Evolutionary conservation across 129 eudicot species (phyloP).

Genomic region (Solidago caesia): DNA sequence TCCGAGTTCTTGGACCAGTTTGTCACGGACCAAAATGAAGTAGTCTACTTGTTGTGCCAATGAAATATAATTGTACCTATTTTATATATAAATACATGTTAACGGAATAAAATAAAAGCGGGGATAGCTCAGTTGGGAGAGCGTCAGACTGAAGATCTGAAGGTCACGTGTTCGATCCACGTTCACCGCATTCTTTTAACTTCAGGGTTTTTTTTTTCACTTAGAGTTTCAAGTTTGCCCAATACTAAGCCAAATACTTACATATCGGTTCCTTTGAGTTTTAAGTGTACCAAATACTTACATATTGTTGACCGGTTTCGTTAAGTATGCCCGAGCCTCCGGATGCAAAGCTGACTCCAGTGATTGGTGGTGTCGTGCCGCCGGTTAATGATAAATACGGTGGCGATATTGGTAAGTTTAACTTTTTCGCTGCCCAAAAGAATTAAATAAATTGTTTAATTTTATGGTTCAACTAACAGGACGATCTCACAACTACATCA

Average conservation of each 20-base stretch:
- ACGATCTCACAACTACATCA: no score
- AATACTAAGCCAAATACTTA: no score
- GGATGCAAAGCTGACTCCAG: slow-evolving; percentile 6
- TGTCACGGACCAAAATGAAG: slow-evolving; percentile 40
- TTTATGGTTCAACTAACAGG: no score
- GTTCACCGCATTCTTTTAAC: slow-evolving; percentile 56
- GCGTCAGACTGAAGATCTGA: slow-evolving; percentile 96
- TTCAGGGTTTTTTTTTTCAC: no score
- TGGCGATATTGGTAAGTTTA: background rate
- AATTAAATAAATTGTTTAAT: background rate
- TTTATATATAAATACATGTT: background rate
- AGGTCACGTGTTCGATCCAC: slow-evolving; percentile 98
- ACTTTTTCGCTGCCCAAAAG: background rate
- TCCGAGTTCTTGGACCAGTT: slow-evolving; percentile 42
- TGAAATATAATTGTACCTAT: slow-evolving; percentile 45
- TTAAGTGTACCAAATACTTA: background rate
- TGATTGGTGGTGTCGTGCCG: background rate
- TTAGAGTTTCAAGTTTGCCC: no score
- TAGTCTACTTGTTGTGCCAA: slow-evolving; percentile 54
- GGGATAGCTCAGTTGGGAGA: slow-evolving; percentile 99
- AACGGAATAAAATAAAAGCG: slow-evolving; percentile 19
- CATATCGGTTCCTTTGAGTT: no score
- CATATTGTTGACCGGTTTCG: slow-evolving; percentile 1
- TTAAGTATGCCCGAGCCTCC: slow-evolving; percentile 15
- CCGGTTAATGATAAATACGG: background rate